Percentiles rank a stretch among this genome's conserved stretches.
Conservation (phyloP, 306 rosid species). For the Malus orientalis region DNA sequence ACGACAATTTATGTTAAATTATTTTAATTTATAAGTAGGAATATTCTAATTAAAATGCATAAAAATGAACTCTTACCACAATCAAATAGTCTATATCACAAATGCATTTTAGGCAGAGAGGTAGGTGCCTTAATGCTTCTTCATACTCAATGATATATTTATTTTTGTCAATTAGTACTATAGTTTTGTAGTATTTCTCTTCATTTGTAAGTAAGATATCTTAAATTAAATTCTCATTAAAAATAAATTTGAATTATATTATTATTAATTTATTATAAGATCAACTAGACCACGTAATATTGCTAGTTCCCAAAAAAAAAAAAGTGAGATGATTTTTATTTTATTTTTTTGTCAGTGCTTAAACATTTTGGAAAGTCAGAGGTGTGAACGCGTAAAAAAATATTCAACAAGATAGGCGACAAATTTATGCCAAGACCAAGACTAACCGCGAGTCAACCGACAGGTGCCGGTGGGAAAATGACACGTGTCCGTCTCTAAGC, state of each 20-base stretch:
- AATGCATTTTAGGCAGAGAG: too few relatives aligned
- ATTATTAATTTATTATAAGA: too few relatives aligned
- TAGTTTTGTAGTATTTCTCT: fast-evolving
- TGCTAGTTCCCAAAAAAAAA: too few relatives aligned
- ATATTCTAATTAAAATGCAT: too few relatives aligned
- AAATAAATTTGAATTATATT: too few relatives aligned
- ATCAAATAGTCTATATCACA: too few relatives aligned
- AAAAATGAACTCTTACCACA: too few relatives aligned
- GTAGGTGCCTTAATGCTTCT: too few relatives aligned
- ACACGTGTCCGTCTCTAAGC: constrained; percentile 18
- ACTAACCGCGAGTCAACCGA: constrained; percentile 18
- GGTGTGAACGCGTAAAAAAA: constrained; percentile 27
- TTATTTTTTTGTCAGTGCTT: neutral
- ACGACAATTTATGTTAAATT: neutral
- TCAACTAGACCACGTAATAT: too few relatives aligned
- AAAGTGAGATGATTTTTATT: neutral
- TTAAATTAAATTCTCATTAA: too few relatives aligned
- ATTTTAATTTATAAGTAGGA: neutral
- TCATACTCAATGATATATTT: too few relatives aligned
- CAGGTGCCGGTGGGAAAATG: constrained; percentile 21
- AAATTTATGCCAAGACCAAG: neutral
- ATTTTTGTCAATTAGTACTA: too few relatives aligned
- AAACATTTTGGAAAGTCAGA: neutral
- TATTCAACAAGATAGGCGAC: constrained; percentile 30
- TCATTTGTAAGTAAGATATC: fast-evolving